These are phyloP conservation scores for Yarrowia hollandica DNA, from an alignment of 805 yeast genomes.

Conservation along the genomic window DNA sequence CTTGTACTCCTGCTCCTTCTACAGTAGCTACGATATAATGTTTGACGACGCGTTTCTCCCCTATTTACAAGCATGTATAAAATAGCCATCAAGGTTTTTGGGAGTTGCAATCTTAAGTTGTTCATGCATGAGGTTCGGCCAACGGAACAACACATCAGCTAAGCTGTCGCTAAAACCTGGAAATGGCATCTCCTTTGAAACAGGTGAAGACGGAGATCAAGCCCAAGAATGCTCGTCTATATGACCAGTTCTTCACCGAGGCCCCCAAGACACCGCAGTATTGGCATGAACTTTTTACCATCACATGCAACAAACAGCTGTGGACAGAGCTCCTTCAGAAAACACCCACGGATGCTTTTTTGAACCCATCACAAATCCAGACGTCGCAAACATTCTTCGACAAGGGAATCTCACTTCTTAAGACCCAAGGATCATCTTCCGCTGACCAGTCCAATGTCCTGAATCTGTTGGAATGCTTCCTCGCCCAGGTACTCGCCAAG, in stretches of 20 bases:
- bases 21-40: too few relatives aligned
- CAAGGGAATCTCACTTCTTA: constrained; percentile 35
- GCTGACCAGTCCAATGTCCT: constrained; percentile 35
- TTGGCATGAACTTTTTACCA: constrained; percentile 25
- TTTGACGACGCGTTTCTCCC: too few relatives aligned
- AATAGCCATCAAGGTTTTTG: constrained; percentile 15
- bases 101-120: constrained; percentile 1
- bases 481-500: constrained; percentile 38
- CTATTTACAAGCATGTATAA: too few relatives aligned
- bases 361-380: constrained; percentile 18
- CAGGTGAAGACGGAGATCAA: constrained; percentile 23
- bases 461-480: constrained; percentile 35
- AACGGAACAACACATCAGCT: constrained; percentile 9
- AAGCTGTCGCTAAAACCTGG: neutral
- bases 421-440: constrained; percentile 30
- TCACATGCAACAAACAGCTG: constrained; percentile 29
- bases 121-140: neutral
- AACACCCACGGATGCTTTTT: neutral
- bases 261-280: neutral
- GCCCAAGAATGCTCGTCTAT: constrained; percentile 14
- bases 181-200: constrained; percentile 20
- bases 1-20: too few relatives aligned
- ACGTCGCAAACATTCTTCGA: constrained; percentile 34
- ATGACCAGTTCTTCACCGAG: constrained; percentile 9
- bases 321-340: constrained; percentile 17